A percentile compares a stretch with the other conserved stretches of the same genome.
These are phyloP conservation scores for Ceratocystis destructans DNA, from an alignment of 2,329 filamentous ascomycete genomes.

Conservation along the genomic window DNA sequence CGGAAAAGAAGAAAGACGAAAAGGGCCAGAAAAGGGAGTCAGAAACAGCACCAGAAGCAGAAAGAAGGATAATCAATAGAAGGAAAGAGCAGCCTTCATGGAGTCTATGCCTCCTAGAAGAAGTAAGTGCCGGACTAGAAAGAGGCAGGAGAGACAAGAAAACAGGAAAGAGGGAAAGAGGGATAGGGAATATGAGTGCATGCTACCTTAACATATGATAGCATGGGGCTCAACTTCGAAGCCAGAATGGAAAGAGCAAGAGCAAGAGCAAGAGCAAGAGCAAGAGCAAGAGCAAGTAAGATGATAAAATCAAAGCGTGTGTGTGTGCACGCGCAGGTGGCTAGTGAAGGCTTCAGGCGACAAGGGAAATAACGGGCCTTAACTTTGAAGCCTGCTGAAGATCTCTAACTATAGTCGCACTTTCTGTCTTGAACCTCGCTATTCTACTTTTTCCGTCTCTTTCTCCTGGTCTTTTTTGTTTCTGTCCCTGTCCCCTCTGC, in stretches of 20 bases:
- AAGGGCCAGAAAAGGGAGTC: not conserved
- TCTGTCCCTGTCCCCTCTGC: not conserved
- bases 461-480: not conserved
- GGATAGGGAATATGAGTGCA: not conserved
- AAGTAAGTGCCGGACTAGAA: not conserved
- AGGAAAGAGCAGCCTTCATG: not conserved
- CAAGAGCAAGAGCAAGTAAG: slow-evolving; percentile 3
- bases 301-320: not conserved
- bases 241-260: not conserved
- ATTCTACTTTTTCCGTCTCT: not conserved
- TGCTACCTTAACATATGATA: not conserved
- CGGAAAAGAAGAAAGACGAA: not conserved
- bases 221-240: not conserved
- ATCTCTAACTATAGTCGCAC: not conserved
- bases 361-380: not conserved
- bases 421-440: not conserved
- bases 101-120: not conserved
- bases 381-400: not conserved
- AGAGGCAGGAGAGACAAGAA: not conserved
- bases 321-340: not conserved
- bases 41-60: slow-evolving; percentile 2
- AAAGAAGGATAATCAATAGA: not conserved
- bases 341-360: not conserved
- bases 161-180: not conserved
- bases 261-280: slow-evolving; percentile 1